Evolutionary conservation across 176 grass and related monocot genomes (phyloP).

Genomic region (Otatea glauca): DNA sequence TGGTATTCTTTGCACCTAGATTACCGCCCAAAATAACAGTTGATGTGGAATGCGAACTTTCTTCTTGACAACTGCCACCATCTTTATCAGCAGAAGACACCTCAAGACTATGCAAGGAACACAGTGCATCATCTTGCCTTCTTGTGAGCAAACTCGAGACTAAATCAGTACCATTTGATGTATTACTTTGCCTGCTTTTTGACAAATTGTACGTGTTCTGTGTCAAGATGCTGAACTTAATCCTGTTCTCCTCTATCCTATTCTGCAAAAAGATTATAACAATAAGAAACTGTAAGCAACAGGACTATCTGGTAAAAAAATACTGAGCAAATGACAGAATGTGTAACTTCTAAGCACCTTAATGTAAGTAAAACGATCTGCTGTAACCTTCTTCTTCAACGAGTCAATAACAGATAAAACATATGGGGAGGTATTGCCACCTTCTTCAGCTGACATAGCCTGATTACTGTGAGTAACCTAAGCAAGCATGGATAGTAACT

Average conservation of each 20-base stretch:
- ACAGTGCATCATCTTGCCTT: constrained; percentile 74
- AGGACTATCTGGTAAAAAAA: constrained; percentile 10
- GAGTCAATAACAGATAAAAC: constrained; percentile 68
- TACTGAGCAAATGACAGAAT: not conserved
- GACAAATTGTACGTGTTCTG: constrained; percentile 66
- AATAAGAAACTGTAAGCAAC: not conserved
- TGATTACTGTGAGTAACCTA: constrained; percentile 43
- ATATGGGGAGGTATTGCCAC: constrained; percentile 42
- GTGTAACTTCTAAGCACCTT: constrained; percentile 62
- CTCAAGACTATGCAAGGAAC: constrained; percentile 63
- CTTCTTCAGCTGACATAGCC: constrained; percentile 45
- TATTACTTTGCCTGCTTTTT: constrained; percentile 61
- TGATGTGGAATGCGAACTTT: constrained; percentile 56
- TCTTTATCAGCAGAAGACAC: constrained; percentile 60
- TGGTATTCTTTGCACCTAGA: constrained; percentile 58
- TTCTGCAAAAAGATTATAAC: constrained; percentile 55
- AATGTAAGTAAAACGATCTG: constrained; percentile 65
- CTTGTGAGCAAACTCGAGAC: constrained; percentile 71
- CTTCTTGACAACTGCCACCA: constrained; percentile 63
- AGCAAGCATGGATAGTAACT: constrained; percentile 12
- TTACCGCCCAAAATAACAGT: constrained; percentile 66
- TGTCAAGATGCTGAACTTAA: constrained; percentile 67
- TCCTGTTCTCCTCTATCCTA: constrained; percentile 76
- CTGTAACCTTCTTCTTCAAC: constrained; percentile 67
- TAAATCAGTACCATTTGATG: constrained; percentile 54